phyloP scores from a whole-genome alignment of 106 monocot species.

The Dioscorea zingiberensis region DNA sequence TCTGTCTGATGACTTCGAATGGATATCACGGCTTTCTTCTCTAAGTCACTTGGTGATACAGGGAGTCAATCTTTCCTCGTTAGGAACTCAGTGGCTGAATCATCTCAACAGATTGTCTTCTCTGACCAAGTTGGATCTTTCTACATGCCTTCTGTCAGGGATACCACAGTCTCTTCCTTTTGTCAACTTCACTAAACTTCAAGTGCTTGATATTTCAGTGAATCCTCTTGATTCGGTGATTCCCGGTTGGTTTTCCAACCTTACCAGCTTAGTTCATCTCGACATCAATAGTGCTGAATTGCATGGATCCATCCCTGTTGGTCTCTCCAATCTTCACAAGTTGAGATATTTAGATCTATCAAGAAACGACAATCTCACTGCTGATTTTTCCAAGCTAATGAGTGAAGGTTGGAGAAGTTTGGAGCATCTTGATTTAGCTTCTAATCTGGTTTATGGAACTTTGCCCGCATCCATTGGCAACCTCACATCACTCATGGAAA shows the following conservation, averaged over 20 bases:
- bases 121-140: not conserved
- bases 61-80: not conserved
- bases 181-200: not conserved
- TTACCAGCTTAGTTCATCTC: not conserved
- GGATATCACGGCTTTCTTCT: conserved; percentile 1
- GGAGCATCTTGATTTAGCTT: too few species aligned
- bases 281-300: not conserved
- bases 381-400: too few species aligned
- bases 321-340: too few species aligned
- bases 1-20: not conserved
- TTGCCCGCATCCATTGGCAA: too few species aligned
- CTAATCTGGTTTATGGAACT: too few species aligned
- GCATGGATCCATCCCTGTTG: too few species aligned
- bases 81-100: not conserved
- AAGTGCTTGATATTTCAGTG: not conserved
- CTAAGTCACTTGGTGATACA: not conserved
- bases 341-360: too few species aligned
- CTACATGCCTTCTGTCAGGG: not conserved
- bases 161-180: not conserved
- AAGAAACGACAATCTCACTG: too few species aligned
- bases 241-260: not conserved
- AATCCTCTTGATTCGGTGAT: not conserved
- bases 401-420: too few species aligned
- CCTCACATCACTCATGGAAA: not conserved
- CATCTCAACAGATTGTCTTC: not conserved